A percentile compares a stretch with the other conserved stretches of the same genome.
Evolutionary conservation across 495 filamentous ascomycete species (phyloP).

Genomic region (Talaromyces trachyspermus): DNA sequence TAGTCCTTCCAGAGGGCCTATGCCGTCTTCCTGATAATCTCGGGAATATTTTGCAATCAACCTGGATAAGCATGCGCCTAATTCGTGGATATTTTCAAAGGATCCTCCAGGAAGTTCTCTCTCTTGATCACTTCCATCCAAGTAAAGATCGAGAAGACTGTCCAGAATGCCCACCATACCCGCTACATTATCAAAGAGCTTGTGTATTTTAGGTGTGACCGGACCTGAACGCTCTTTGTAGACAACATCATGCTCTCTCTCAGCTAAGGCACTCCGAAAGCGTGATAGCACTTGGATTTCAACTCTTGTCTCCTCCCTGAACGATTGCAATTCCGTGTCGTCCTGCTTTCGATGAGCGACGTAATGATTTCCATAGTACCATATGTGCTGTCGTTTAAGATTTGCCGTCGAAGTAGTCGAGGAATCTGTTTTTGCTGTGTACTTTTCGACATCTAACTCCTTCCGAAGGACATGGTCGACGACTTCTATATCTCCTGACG

Average conservation of each 20-base stretch:
- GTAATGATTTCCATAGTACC: slow-evolving; percentile 18
- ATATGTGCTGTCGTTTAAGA: slow-evolving; percentile 9
- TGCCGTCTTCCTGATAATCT: not conserved
- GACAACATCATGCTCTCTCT: slow-evolving; percentile 18
- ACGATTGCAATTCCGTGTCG: not conserved
- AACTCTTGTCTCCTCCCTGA: slow-evolving; percentile 7
- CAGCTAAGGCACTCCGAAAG: slow-evolving; percentile 17
- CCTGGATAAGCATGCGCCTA: not conserved
- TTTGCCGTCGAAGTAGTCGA: not conserved
- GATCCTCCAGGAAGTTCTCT: not conserved
- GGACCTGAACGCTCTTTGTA: slow-evolving; percentile 13
- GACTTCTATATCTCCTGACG: slow-evolving; percentile 7
- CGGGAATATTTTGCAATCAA: not conserved
- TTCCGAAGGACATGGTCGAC: slow-evolving; percentile 11
- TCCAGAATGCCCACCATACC: not conserved
- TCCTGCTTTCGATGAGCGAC: slow-evolving; percentile 8
- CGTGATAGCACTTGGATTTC: slow-evolving; percentile 22
- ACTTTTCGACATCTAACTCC: slow-evolving; percentile 5
- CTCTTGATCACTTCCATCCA: not conserved
- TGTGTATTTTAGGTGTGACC: not conserved
- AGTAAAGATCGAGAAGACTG: not conserved
- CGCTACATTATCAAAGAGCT: not conserved
- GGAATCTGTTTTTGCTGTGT: not conserved
- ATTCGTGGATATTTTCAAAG: not conserved
- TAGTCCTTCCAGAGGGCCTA: not conserved